Conservation (phyloP, 495 filamentous ascomycete genomes). For the Aspergillus cavernicola region DNA sequence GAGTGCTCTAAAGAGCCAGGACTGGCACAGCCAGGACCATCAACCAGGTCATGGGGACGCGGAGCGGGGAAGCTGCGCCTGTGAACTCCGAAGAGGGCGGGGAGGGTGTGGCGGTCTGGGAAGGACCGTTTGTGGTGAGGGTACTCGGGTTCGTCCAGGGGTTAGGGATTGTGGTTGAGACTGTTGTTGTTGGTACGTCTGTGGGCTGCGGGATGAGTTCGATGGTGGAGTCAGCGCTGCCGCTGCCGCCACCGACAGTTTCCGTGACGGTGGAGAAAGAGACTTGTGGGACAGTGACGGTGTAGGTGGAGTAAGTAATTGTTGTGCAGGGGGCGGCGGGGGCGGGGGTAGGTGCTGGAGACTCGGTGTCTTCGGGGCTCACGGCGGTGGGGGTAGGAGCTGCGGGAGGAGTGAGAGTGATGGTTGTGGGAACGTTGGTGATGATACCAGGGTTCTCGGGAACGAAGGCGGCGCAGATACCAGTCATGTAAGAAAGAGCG, state of each 20-base stretch:
- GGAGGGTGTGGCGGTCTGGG: neutral
- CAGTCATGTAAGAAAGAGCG: constrained; percentile 81
- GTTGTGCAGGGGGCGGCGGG: constrained; percentile 55
- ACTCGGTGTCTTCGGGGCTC: constrained; percentile 44
- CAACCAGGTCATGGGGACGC: constrained; percentile 3
- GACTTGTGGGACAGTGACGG: constrained; percentile 72
- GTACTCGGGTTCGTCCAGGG: constrained; percentile 8
- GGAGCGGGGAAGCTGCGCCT: constrained; percentile 3
- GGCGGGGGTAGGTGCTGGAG: constrained; percentile 24
- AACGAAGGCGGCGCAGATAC: constrained; percentile 79
- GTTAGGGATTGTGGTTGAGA: constrained; percentile 6
- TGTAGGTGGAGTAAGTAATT: constrained; percentile 58
- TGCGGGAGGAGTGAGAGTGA: constrained; percentile 43
- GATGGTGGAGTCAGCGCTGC: constrained; percentile 18
- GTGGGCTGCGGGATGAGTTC: constrained; percentile 20
- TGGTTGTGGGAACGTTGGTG: constrained; percentile 61
- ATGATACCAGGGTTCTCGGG: constrained; percentile 79
- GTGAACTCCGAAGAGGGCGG: neutral
- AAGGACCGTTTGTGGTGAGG: neutral
- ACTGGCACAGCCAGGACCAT: constrained; percentile 9
- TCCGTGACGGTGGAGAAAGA: constrained; percentile 58
- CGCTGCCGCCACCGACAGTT: constrained; percentile 3
- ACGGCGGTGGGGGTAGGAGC: constrained; percentile 36
- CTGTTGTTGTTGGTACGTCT: neutral
- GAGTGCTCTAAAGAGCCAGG: neutral